phyloP scores from a whole-genome alignment of 257 asterid species.

The Misopates orontium region DNA sequence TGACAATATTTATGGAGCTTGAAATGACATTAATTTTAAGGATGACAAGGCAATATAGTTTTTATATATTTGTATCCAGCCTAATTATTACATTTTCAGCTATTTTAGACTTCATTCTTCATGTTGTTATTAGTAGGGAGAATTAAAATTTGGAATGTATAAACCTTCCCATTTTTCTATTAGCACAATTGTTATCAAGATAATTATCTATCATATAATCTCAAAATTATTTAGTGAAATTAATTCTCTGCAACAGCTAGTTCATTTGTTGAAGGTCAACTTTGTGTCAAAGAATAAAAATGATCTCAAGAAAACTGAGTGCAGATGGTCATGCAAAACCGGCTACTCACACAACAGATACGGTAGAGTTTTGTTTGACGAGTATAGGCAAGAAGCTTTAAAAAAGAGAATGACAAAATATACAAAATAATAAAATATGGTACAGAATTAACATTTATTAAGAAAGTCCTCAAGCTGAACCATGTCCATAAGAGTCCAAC shows the following conservation, averaged over 20 bases:
- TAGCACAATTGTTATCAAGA: too few species aligned
- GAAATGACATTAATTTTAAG: background rate
- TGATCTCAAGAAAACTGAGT: background rate
- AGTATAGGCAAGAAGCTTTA: background rate
- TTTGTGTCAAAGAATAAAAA: too few species aligned
- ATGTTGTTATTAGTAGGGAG: too few species aligned
- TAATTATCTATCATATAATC: too few species aligned
- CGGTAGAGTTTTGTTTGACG: background rate
- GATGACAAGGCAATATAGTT: too few species aligned
- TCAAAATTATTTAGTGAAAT: too few species aligned
- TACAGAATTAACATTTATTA: background rate
- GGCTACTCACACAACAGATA: background rate
- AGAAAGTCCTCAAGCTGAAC: background rate
- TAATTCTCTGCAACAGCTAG: too few species aligned
- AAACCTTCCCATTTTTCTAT: too few species aligned
- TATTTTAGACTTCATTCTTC: too few species aligned
- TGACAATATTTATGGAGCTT: background rate
- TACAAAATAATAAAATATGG: background rate
- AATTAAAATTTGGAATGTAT: too few species aligned
- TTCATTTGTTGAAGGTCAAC: background rate
- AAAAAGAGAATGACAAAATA: background rate
- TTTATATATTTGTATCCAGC: too few species aligned
- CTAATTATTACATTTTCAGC: too few species aligned
- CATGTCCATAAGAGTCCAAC: background rate
- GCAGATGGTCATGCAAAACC: slow-evolving; percentile 1